These are phyloP conservation scores for Podaxis sp. DNA, from an alignment of 768 basidiomycete genomes.

Conservation along the genomic window DNA sequence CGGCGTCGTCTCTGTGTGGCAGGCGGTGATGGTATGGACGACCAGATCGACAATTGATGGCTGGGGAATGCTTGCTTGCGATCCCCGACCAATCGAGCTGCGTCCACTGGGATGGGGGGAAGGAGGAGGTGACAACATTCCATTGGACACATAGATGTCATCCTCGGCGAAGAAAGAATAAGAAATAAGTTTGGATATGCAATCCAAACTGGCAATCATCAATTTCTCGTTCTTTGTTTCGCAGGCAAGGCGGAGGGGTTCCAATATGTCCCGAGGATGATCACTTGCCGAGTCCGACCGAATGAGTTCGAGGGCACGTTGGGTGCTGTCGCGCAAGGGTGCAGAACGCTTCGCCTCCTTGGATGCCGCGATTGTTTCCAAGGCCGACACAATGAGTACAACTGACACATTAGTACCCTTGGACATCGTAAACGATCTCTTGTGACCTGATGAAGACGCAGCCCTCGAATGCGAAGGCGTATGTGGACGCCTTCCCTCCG, in stretches of 20 bases:
- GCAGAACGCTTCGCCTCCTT: slow-evolving; percentile 84
- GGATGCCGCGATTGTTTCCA: slow-evolving; percentile 84
- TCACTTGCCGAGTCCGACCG: slow-evolving; percentile 73
- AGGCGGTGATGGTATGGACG: slow-evolving; percentile 90
- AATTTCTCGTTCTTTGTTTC: slow-evolving; percentile 93
- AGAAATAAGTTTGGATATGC: slow-evolving; percentile 95
- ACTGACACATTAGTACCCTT: slow-evolving; percentile 75
- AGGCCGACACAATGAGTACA: slow-evolving; percentile 78
- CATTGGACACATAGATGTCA: slow-evolving; percentile 34
- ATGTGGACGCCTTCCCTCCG: slow-evolving; percentile 23
- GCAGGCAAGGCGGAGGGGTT: slow-evolving; percentile 94
- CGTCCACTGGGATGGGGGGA: slow-evolving; percentile 58
- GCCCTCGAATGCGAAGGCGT: slow-evolving; percentile 24
- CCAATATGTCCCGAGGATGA: slow-evolving; percentile 85
- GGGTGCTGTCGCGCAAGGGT: slow-evolving; percentile 81
- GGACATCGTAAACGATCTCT: slow-evolving; percentile 60
- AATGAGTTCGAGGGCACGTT: slow-evolving; percentile 81
- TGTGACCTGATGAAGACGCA: slow-evolving; percentile 34
- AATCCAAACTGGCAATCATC: slow-evolving; percentile 95
- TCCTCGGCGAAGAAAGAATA: slow-evolving; percentile 94
- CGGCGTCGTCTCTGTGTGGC: slow-evolving; percentile 84
- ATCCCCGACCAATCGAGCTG: slow-evolving; percentile 39
- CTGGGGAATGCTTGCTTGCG: slow-evolving; percentile 51
- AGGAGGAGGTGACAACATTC: slow-evolving; percentile 72
- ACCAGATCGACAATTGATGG: slow-evolving; percentile 90